These are phyloP conservation scores for Leccinum fallax DNA, from an alignment of 1,284 basidiomycete genomes.

Conservation along the genomic window DNA sequence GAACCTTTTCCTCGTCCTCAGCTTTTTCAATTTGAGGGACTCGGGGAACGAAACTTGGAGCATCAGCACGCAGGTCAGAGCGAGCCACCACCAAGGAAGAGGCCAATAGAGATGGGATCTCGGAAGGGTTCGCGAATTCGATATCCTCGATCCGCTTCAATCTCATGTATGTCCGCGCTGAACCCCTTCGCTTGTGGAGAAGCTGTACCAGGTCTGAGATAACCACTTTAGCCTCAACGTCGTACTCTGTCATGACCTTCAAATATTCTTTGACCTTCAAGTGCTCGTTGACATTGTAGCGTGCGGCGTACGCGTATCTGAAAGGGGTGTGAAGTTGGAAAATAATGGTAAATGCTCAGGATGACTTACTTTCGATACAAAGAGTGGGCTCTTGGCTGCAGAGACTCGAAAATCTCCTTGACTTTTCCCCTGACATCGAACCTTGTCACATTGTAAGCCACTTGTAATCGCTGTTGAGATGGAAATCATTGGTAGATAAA, in stretches of 20 bases:
- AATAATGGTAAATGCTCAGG: neutral
- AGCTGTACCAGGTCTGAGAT: conserved; percentile 30
- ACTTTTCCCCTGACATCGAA: conserved; percentile 8
- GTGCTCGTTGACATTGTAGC: conserved; percentile 5
- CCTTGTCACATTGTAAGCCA: conserved; percentile 22
- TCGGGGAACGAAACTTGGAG: conserved; percentile 17
- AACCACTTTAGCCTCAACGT: conserved; percentile 16
- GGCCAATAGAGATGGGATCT: conserved; percentile 25
- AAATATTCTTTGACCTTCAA: conserved; percentile 21
- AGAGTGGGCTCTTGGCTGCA: conserved; percentile 9
- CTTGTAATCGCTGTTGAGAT: conserved; percentile 6
- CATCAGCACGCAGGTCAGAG: conserved; percentile 19
- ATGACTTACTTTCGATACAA: conserved; percentile 20
- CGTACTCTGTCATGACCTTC: conserved; percentile 19
- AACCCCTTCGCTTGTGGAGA: conserved; percentile 17
- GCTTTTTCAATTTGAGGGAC: neutral
- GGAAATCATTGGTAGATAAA: neutral
- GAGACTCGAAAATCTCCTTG: conserved; percentile 11
- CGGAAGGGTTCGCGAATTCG: conserved; percentile 16
- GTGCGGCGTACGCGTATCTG: conserved; percentile 21
- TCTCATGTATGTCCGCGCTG: neutral
- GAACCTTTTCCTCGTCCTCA: conserved; percentile 4
- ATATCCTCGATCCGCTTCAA: conserved; percentile 22
- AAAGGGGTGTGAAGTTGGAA: neutral
- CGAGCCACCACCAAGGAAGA: conserved; percentile 18